These are phyloP conservation scores for Wilcoxina mikolae DNA, from an alignment of 495 filamentous ascomycete species.

Conservation along the genomic window DNA sequence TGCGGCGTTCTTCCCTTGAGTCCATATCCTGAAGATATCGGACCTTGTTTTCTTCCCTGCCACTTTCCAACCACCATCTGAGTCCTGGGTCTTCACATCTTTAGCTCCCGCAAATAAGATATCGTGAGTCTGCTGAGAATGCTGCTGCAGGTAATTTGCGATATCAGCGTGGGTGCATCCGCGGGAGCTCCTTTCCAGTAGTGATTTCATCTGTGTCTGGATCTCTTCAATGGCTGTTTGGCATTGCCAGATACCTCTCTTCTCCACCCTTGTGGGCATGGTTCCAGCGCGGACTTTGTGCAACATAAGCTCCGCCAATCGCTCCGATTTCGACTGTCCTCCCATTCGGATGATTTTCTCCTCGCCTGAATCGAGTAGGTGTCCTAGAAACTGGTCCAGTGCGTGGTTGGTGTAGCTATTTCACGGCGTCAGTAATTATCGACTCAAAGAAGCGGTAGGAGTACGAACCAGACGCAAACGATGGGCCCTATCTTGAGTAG, in stretches of 20 bases:
- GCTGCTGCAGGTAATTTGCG: not conserved
- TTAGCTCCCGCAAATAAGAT: not conserved
- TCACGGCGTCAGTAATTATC: not conserved
- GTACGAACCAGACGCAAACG: conserved; percentile 34
- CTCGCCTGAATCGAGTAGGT: conserved; percentile 41
- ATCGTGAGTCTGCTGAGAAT: not conserved
- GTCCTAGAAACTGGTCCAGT: conserved; percentile 56
- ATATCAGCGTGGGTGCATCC: not conserved
- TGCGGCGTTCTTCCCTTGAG: not conserved
- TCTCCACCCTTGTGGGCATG: not conserved
- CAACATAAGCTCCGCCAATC: not conserved
- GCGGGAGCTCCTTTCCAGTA: not conserved
- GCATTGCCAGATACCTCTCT: not conserved
- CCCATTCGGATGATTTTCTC: conserved; percentile 56
- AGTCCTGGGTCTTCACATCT: not conserved
- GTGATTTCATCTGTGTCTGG: not conserved
- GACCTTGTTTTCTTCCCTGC: not conserved
- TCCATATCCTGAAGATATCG: not conserved
- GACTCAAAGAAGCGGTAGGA: conserved; percentile 24
- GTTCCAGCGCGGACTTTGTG: not conserved
- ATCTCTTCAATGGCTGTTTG: not conserved
- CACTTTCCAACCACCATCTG: not conserved
- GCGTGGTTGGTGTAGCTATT: conserved; percentile 58
- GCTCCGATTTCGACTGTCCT: conserved; percentile 46
- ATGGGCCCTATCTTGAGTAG: conserved; percentile 45